phyloP scores from a whole-genome alignment of 139 green algal species.

The Dunaliella sp. region DNA sequence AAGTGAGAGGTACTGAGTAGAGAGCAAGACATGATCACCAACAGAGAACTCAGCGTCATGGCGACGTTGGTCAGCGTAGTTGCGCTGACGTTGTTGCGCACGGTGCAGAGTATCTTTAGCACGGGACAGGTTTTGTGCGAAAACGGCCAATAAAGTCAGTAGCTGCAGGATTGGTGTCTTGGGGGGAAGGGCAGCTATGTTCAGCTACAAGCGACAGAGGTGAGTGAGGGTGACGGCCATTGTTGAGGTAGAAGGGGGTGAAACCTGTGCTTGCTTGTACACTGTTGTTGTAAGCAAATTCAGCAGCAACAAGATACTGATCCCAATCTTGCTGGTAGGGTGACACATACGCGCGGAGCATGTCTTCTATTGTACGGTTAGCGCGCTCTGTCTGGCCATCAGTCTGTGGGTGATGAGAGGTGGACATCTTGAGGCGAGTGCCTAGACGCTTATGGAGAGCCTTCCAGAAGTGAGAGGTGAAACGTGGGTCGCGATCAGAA shows the following conservation, averaged over 20 bases:
- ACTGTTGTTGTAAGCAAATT: slow-evolving; percentile 19
- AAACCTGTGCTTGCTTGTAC: not conserved
- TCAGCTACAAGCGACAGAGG: not conserved
- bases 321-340: slow-evolving; percentile 18
- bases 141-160: not conserved
- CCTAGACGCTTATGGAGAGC: slow-evolving; percentile 29
- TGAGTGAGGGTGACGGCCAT: not conserved
- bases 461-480: slow-evolving; percentile 49
- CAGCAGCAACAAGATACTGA: not conserved
- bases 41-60: not conserved
- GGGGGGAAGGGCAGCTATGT: too few relatives aligned
- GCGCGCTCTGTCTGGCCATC: slow-evolving; percentile 69
- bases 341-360: slow-evolving; percentile 10
- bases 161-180: not conserved
- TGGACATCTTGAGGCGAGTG: slow-evolving; percentile 44
- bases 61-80: not conserved
- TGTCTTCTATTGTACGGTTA: slow-evolving; percentile 57
- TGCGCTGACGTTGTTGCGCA: not conserved
- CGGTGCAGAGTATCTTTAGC: not conserved
- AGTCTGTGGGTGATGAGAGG: slow-evolving; percentile 56
- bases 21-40: not conserved
- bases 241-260: slow-evolving; percentile 8
- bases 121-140: not conserved
- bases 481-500: slow-evolving; percentile 56
- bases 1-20: not conserved